Conservation (phyloP, 2,329 filamentous ascomycete genomes). For the Aureobasidium sp. region DNA sequence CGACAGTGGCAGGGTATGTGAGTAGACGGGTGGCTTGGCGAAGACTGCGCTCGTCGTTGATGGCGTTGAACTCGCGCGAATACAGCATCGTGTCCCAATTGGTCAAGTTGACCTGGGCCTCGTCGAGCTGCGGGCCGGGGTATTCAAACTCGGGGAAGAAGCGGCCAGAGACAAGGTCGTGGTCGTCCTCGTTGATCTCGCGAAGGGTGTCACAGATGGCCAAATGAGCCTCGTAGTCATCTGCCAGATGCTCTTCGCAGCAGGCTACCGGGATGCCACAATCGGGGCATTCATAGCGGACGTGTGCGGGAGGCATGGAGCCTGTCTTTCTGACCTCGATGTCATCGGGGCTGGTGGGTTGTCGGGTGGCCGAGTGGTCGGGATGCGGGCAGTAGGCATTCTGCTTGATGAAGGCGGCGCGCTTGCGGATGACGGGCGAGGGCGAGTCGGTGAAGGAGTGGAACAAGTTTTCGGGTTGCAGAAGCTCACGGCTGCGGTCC, state of each 20-base stretch:
- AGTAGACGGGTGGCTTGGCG: conserved; percentile 86
- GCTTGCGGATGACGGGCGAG: conserved; percentile 75
- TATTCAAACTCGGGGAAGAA: conserved; percentile 94
- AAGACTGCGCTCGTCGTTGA: conserved; percentile 86
- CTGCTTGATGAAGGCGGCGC: conserved; percentile 85
- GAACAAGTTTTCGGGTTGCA: conserved; percentile 78
- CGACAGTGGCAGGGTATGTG: conserved; percentile 89
- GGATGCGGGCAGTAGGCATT: conserved; percentile 93
- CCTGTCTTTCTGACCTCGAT: conserved; percentile 56
- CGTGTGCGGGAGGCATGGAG: conserved; percentile 64
- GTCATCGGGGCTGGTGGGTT: conserved; percentile 58
- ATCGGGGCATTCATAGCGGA: conserved; percentile 91
- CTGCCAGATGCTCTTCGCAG: conserved; percentile 89
- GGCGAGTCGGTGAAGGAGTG: conserved; percentile 87
- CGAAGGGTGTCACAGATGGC: conserved; percentile 85
- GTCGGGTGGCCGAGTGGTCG: conserved; percentile 68
- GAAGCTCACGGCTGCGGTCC: conserved; percentile 34
- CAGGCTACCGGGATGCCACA: conserved; percentile 93
- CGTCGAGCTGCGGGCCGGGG: conserved; percentile 81
- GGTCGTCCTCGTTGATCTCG: conserved; percentile 97
- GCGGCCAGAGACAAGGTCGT: conserved; percentile 82
- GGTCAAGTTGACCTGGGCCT: conserved; percentile 90
- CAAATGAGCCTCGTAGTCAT: conserved; percentile 88
- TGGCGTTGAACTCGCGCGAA: conserved; percentile 80
- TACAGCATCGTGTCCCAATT: conserved; percentile 98